These are phyloP conservation scores for Leptographium lundbergii DNA, from an alignment of 2,329 filamentous ascomycete genomes.

Conservation along the genomic window DNA sequence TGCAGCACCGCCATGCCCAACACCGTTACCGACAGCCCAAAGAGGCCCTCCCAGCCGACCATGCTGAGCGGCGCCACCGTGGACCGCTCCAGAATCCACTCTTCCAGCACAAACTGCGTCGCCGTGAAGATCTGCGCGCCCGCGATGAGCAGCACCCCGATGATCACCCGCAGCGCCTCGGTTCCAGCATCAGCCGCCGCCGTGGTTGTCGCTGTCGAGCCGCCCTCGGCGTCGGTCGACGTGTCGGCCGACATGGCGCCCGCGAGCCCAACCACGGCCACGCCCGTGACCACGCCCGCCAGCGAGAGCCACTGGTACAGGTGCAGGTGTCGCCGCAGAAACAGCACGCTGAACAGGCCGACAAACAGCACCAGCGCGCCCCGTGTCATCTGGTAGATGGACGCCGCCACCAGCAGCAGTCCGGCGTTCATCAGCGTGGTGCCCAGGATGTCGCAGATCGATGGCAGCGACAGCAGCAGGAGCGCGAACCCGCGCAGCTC, in stretches of 20 bases:
- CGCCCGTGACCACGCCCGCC: constrained; percentile 74
- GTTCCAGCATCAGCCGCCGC: constrained; percentile 24
- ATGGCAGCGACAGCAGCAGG: constrained; percentile 66
- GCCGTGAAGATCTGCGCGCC: constrained; percentile 94
- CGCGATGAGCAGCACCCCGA: constrained; percentile 84
- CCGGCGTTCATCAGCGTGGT: constrained; percentile 98
- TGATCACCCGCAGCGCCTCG: constrained; percentile 51
- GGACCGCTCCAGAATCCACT: constrained; percentile 66
- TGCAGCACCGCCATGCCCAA: constrained; percentile 72
- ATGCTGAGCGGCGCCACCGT: constrained; percentile 69
- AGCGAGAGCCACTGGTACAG: constrained; percentile 91
- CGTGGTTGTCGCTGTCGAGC: constrained; percentile 1
- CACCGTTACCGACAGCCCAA: constrained; percentile 72
- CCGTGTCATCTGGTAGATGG: constrained; percentile 97
- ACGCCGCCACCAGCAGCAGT: constrained; percentile 82
- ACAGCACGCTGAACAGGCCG: constrained; percentile 85
- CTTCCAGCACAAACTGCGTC: constrained; percentile 89
- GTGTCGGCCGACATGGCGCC: constrained; percentile 67
- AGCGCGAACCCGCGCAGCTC: constrained; percentile 60
- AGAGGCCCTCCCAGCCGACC: constrained; percentile 92
- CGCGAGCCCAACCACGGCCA: constrained; percentile 79
- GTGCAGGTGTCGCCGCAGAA: constrained; percentile 66
- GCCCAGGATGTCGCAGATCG: constrained; percentile 85
- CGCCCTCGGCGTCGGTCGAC: constrained; percentile 18
- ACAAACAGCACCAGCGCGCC: constrained; percentile 93